Percentiles rank a stretch among this genome's conserved stretches.
Conservation (phyloP, 1,284 basidiomycete species). For the Sutorius eximius region DNA sequence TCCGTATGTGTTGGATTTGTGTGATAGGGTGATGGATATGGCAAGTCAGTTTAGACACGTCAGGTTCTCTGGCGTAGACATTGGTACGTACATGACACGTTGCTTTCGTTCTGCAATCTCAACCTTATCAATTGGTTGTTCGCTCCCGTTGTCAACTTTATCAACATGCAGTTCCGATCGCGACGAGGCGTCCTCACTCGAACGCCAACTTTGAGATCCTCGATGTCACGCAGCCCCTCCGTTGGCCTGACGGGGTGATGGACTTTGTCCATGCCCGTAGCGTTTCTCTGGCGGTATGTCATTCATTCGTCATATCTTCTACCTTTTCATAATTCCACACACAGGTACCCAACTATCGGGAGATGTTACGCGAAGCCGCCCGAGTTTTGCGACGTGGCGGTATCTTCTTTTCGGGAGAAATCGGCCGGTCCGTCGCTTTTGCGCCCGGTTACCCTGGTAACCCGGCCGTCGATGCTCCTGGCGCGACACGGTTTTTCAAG, state of each 20-base stretch:
- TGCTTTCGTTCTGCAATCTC: slow-evolving; percentile 5
- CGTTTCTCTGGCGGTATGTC: slow-evolving; percentile 57
- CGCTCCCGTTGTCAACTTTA: slow-evolving; percentile 6
- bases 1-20: slow-evolving; percentile 7
- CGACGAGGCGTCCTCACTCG: slow-evolving; percentile 53
- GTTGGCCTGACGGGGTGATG: slow-evolving; percentile 51
- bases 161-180: slow-evolving; percentile 57
- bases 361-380: slow-evolving; percentile 52
- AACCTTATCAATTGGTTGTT: slow-evolving; percentile 7
- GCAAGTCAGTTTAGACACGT: slow-evolving; percentile 60
- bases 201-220: slow-evolving; percentile 67
- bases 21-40: slow-evolving; percentile 68
- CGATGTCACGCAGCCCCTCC: slow-evolving; percentile 51
- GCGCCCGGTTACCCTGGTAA: slow-evolving; percentile 36
- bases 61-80: slow-evolving; percentile 67
- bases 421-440: slow-evolving; percentile 46
- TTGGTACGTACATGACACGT: slow-evolving; percentile 47
- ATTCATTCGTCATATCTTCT: background rate
- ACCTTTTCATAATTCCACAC: slow-evolving; percentile 17
- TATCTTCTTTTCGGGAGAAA: slow-evolving; percentile 64
- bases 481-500: slow-evolving; percentile 44
- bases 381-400: slow-evolving; percentile 64
- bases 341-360: slow-evolving; percentile 51
- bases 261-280: slow-evolving; percentile 65
- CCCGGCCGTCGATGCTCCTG: slow-evolving; percentile 40